Percentiles rank a stretch among this genome's conserved stretches.
phyloP scores from a whole-genome alignment of 2,329 filamentous ascomycete genomes.

The Ceratocystis destructans region DNA sequence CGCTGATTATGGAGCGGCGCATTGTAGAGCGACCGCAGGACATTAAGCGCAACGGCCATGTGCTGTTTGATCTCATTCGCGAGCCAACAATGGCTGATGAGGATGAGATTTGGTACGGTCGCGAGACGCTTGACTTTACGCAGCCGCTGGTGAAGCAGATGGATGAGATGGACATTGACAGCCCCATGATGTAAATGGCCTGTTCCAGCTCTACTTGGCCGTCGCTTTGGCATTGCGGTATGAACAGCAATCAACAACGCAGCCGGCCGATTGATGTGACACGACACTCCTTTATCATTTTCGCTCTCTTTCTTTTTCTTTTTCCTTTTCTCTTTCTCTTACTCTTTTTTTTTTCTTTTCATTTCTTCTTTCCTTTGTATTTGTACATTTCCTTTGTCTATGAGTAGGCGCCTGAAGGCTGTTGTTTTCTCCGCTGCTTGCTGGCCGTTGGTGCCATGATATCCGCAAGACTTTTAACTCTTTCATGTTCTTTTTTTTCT shows the following conservation, averaged over 20 bases:
- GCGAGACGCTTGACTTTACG: conserved; percentile 39
- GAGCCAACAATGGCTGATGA: conserved; percentile 46
- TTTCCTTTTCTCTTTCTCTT: conserved; percentile 1
- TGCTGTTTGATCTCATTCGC: conserved; percentile 50
- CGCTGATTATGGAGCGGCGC: conserved; percentile 43
- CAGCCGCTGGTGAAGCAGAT: conserved; percentile 37
- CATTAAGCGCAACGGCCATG: conserved; percentile 49
- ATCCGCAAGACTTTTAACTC: neutral
- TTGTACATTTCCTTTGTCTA: neutral
- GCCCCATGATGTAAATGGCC: conserved; percentile 9
- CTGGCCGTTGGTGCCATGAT: neutral
- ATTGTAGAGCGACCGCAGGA: conserved; percentile 45
- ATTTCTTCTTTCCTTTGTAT: conserved; percentile 3
- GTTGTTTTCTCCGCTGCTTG: neutral
- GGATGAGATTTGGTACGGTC: conserved; percentile 50
- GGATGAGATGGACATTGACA: conserved; percentile 31
- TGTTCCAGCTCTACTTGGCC: neutral
- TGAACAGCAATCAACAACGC: neutral
- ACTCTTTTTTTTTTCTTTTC: conserved; percentile 1
- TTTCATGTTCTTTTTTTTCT: neutral
- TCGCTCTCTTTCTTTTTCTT: conserved; percentile 4
- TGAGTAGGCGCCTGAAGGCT: neutral
- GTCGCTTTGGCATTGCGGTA: neutral
- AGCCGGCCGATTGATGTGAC: neutral
- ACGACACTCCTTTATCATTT: neutral